Base-by-base conservation (phyloP, 768 basidiomycete species). In the Kwoniella sp. region DNA sequence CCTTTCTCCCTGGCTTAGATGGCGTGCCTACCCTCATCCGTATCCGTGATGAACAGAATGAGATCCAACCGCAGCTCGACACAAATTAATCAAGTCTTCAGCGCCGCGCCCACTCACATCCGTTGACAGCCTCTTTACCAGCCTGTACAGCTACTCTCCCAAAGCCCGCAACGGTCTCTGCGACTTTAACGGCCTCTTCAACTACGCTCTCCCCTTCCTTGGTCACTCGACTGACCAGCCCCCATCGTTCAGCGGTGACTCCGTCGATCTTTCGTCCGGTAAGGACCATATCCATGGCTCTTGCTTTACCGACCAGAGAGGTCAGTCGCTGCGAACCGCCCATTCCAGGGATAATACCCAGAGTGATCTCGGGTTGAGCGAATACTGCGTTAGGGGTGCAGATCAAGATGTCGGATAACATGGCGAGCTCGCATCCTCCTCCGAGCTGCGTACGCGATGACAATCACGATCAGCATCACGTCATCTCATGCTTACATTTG, bases 341-440 rank as follows among this genome's bases (percentile, higher is more conserved):
- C 9, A 89, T 92, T 2, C 94, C 94, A 17, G 94, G 93, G 76
- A 97, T 96, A 65, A 91, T 88, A 57, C 93, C 95, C 29, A 97
- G 85, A 76, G 90, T 93, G 80, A 99, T 92, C 79, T 98, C 95
- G 19, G 95, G 95, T 77, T 96, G 95, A 19, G 92, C 92, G 70
- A 99, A 96, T 71, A 87, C 87, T 19, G 95, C 95, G 10, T 86
- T 91, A 1, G 91, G 89, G 5, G 92, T 89, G 19, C 88, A 91
- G 53, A 96, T 86, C 74, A 97, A 88, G 79, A 98, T 92, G 82
- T 98, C 95, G 79, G 91, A 80, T 87, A 71, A 53, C 68, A 98
- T 85, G 5, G 95, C 95, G 24, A 99, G 86, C 80, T 99, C 95
- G 74, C 94, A 95, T 37, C 95, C 95, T 40, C 95, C 95, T 10